Base-by-base conservation (phyloP, 2,329 filamentous ascomycete species). In the Trichoderma sp. region DNA sequence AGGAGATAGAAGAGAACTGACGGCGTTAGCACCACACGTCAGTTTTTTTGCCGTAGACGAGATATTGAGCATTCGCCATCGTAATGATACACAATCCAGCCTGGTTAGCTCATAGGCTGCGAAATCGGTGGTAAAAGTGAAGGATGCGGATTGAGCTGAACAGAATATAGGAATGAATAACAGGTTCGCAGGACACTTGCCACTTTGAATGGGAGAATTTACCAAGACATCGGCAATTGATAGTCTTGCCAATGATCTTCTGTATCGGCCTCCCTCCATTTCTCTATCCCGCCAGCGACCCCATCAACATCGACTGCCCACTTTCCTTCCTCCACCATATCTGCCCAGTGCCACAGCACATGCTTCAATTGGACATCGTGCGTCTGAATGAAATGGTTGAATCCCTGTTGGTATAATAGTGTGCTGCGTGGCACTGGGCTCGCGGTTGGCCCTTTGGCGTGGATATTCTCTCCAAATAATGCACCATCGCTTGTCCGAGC, bases 161-260 rank as follows among this genome's bases (percentile, higher is more conserved):
- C n/a, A n/a, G n/a, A n/a, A n/a, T 8, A 25, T 50, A 7, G 27
- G 35, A 17, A 50, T 12, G 4, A 35, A 17, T 12, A 59, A 6
- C 56, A 22, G 25, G 2, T 19, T 34, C 8, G 3, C 39, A 12
- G 35, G 19, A 13, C 17, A 35, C 48, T 25, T 42, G 42, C 13
- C n/a, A 4, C 17, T 45, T 59, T 5, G 5, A 25, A 84, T 32
- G 39, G 15, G 57, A 13, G 9, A 22, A 27, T 35, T 45, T 29
- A 65, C 63, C 63, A 65, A 56, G 63, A 13, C 37, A 65, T 56
- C 6, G 63, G 63, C 12, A 65, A 22, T 19, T 57, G 63, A 19
- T 65, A 65, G 52, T 65, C 63, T 29, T 48, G 63, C 63, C 63
- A 65, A 48, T 57, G 35, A 5, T 57, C 27, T 45, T 65, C 15